These are phyloP conservation scores for Trypanosoma theileri DNA, from an alignment of 208 protist genomes.

Conservation along the genomic window DNA sequence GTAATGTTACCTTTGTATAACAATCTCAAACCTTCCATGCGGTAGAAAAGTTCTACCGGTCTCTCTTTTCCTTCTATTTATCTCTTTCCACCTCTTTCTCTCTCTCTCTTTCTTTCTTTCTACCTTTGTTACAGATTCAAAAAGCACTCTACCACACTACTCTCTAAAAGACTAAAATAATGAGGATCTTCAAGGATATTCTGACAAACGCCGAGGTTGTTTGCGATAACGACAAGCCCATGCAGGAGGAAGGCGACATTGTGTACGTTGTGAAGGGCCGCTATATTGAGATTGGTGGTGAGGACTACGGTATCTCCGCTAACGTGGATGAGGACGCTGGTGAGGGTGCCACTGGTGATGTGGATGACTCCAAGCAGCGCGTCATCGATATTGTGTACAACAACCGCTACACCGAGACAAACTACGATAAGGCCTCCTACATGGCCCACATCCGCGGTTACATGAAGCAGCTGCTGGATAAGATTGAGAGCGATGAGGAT, in stretches of 20 bases:
- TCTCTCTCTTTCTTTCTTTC: too few relatives aligned
- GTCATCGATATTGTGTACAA: conserved; percentile 89
- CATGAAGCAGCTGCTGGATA: conserved; percentile 90
- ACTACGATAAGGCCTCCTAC: conserved; percentile 93
- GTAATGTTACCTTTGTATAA: too few relatives aligned
- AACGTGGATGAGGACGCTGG: conserved; percentile 90
- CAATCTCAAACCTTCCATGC: too few relatives aligned
- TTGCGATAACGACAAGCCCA: conserved; percentile 88
- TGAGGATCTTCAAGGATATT: conserved; percentile 91
- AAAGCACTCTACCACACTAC: too few relatives aligned
- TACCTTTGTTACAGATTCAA: too few relatives aligned
- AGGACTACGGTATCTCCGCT: conserved; percentile 90
- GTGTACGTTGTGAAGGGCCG: conserved; percentile 78
- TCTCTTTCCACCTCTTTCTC: too few relatives aligned
- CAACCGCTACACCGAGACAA: conserved; percentile 91
- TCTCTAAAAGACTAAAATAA: conserved; percentile 26
- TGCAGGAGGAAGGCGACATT: conserved; percentile 78
- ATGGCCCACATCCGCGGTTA: conserved; percentile 91
- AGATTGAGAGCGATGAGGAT: conserved; percentile 74
- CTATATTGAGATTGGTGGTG: conserved; percentile 88
- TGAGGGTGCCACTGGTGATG: conserved; percentile 81
- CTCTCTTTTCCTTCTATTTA: too few relatives aligned
- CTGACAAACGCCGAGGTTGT: conserved; percentile 89
- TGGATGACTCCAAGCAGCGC: conserved; percentile 75
- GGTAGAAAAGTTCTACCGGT: too few relatives aligned